Base-by-base conservation (phyloP, 176 grass and related monocot genomes). In the Aegilops umbellulata region DNA sequence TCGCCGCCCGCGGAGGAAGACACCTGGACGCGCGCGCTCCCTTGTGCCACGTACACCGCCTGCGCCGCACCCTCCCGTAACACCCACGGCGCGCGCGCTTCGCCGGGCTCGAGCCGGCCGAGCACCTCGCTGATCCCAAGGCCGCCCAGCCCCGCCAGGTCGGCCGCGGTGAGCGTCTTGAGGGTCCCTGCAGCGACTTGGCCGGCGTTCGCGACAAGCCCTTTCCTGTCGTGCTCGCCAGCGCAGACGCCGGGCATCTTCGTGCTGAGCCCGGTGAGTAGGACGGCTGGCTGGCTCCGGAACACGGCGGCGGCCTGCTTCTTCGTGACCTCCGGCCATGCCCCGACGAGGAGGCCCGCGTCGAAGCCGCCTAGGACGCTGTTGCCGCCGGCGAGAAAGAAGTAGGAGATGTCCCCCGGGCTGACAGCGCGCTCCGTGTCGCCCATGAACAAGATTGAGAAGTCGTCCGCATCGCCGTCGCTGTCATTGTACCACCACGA, bases 401-500 rank as follows among this genome's bases (percentile, higher is more conserved):
- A 88, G 69, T 88, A 62, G n/a, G 80, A 15, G 46, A 84, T 65
- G 61, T 79, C 27, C 0, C 71, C 80, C 1, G 80, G 69, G 69
- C 34, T 27, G 62, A 78, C 15, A 19, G 64, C 75, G 22, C 8
- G 24, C 3, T 67, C 22, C 2, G 74, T 80, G 81, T 75, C 87
- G 2, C 75, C 87, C 82, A 79, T 6, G 60, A 89, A 66, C 19
- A 80, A 2, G 25, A 85, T 66, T 20, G 53, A 55, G 19, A 85
- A 26, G 4, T 65, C 61, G 11, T 19, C 16, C 49, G 51, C 12
- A 2, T 63, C 66, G 14, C 12, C 51, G 17, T 80, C 61, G 23
- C 25, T 38, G 30, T 85, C 64, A 22, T 85, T 89, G 76, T 80
- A 85, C 77, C 75, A 85, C 87, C 87, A 89, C 12, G 87, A 31